Conservation (phyloP, 441 rosid genomes). For the Lepidium campestre region DNA sequence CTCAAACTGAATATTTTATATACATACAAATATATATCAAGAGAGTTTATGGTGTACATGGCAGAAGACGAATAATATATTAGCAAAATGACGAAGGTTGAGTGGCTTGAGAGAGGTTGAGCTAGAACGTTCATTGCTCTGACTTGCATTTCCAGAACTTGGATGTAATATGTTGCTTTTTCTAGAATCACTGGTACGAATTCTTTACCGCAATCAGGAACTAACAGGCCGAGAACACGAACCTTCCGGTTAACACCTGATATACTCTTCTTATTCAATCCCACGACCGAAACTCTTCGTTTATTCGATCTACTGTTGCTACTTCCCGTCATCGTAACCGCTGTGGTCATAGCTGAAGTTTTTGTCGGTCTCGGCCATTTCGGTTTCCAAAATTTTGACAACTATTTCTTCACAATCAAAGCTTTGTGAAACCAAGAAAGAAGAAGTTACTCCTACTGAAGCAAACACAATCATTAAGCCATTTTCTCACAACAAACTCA, state of each 20-base stretch:
- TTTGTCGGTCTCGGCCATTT: constrained; percentile 36
- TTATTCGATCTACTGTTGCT: constrained; percentile 42
- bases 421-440: constrained; percentile 6
- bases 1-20: no score
- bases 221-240: constrained; percentile 70
- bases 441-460: constrained; percentile 13
- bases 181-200: constrained; percentile 78
- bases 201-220: constrained; percentile 94
- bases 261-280: constrained; percentile 55
- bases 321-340: constrained; percentile 7
- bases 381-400: constrained; percentile 53
- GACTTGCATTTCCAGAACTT: constrained; percentile 94
- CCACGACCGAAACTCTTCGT: constrained; percentile 51
- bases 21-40: no score
- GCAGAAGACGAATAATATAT: no score
- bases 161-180: constrained; percentile 91
- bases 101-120: constrained; percentile 29
- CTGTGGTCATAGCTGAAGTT: not conserved
- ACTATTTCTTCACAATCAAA: not conserved
- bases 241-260: constrained; percentile 76
- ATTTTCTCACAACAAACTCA: no score
- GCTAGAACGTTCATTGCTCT: constrained; percentile 69
- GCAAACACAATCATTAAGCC: constrained; percentile 18
- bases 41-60: no score
- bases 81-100: constrained; percentile 32